phyloP scores from a whole-genome alignment of 768 basidiomycete genomes.

The Termitomyces sp. region DNA sequence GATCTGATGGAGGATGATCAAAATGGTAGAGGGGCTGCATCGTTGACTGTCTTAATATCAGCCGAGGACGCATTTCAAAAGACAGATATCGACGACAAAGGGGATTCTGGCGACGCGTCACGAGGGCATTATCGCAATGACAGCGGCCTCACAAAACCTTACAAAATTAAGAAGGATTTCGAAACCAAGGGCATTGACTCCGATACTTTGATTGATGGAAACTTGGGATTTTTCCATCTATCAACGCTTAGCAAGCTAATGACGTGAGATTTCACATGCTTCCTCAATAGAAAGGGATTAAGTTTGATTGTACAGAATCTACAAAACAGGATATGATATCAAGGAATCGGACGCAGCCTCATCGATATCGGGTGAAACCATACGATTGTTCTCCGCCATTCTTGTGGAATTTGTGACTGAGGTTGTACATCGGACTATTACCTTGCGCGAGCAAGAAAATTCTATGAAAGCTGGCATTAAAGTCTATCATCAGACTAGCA shows the following conservation, averaged over 20 bases:
- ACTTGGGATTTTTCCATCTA: slow-evolving; percentile 49
- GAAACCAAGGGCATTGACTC: slow-evolving; percentile 42
- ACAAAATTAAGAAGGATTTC: slow-evolving; percentile 43
- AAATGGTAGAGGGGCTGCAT: background rate
- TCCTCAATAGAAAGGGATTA: background rate
- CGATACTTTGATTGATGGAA: slow-evolving; percentile 35
- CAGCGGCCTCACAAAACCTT: slow-evolving; percentile 41
- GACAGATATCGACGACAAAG: slow-evolving; percentile 2
- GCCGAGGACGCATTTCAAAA: background rate
- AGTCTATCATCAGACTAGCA: slow-evolving; percentile 51
- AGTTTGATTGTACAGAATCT: slow-evolving; percentile 15
- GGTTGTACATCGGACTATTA: slow-evolving; percentile 47
- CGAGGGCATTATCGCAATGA: slow-evolving; percentile 9
- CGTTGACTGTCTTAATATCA: background rate
- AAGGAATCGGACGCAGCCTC: slow-evolving; percentile 16
- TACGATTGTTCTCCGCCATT: slow-evolving; percentile 43
- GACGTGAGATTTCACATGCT: slow-evolving; percentile 26
- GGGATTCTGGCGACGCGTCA: slow-evolving; percentile 1
- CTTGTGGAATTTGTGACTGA: slow-evolving; percentile 51
- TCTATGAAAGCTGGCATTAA: slow-evolving; percentile 55
- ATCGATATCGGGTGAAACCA: slow-evolving; percentile 46
- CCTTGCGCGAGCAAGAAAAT: slow-evolving; percentile 56
- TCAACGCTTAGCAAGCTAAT: slow-evolving; percentile 34
- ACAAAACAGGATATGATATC: slow-evolving; percentile 20
- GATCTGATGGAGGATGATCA: slow-evolving; percentile 12